Conservation (phyloP, 805 yeast genomes). For the Ascoidea rubescens region DNA sequence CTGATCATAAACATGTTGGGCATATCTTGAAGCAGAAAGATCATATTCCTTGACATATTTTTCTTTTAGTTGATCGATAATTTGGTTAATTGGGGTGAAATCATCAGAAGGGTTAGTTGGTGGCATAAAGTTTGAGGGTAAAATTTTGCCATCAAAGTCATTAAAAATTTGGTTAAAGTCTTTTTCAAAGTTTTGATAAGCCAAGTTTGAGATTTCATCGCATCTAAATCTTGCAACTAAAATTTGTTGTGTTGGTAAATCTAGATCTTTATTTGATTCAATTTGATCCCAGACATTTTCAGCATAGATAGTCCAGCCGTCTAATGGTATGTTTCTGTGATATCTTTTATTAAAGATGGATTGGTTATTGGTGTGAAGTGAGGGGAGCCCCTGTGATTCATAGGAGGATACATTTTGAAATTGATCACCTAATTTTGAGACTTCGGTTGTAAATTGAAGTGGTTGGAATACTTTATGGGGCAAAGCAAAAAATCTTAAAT, state of each 20-base stretch:
- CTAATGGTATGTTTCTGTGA: constrained; percentile 80
- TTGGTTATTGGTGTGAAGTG: constrained; percentile 18
- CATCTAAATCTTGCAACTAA: constrained; percentile 90
- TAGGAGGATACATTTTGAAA: constrained; percentile 29
- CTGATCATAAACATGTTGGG: constrained; percentile 47
- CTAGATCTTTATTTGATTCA: constrained; percentile 84
- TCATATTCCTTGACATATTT: constrained; percentile 45
- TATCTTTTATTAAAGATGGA: constrained; percentile 44
- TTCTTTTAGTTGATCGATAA: constrained; percentile 28
- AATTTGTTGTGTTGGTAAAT: constrained; percentile 92
- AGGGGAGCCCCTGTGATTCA: constrained; percentile 12
- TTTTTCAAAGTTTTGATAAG: constrained; percentile 29
- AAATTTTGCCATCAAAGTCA: constrained; percentile 15
- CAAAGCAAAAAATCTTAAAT: constrained; percentile 65
- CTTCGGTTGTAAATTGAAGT: constrained; percentile 51
- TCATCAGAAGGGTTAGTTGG: constrained; percentile 1
- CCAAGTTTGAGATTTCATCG: constrained; percentile 62
- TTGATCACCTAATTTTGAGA: constrained; percentile 47
- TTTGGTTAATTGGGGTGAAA: constrained; percentile 22
- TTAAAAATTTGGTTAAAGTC: constrained; percentile 19
- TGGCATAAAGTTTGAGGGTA: constrained; percentile 1
- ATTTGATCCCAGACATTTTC: constrained; percentile 90
- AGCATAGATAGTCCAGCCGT: constrained; percentile 92
- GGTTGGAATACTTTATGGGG: constrained; percentile 78
- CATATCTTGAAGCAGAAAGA: constrained; percentile 62